Percentiles rank a stretch among this genome's conserved stretches.
Evolutionary conservation across 768 basidiomycete species (phyloP).

Genomic region (Coprinopsis sp.): DNA sequence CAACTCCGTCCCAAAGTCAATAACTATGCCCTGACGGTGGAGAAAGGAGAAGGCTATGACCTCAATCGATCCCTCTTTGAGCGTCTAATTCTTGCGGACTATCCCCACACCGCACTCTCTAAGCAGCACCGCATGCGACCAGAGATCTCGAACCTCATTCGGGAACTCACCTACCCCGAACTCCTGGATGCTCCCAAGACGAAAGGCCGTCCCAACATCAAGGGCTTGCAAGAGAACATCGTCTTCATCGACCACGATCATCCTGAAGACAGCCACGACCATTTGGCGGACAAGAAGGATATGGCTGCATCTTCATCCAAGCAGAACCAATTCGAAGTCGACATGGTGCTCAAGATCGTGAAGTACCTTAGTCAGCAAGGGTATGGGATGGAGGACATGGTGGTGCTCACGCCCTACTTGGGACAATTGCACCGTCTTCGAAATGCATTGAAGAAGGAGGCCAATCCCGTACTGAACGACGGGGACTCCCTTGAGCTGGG

Average conservation of each 20-base stretch:
- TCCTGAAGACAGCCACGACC: slow-evolving; percentile 44
- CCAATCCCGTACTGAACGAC: slow-evolving; percentile 60
- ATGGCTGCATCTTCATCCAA: slow-evolving; percentile 49
- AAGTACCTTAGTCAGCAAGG: slow-evolving; percentile 66
- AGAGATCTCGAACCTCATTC: slow-evolving; percentile 60
- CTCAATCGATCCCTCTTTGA: slow-evolving; percentile 68
- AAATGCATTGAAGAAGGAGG: slow-evolving; percentile 38
- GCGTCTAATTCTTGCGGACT: slow-evolving; percentile 57
- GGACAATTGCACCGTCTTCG: slow-evolving; percentile 57
- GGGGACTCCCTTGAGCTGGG: slow-evolving; percentile 56
- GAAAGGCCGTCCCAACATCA: slow-evolving; percentile 42
- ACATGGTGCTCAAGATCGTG: slow-evolving; percentile 64
- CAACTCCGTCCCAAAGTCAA: slow-evolving; percentile 73
- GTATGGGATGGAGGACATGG: slow-evolving; percentile 55
- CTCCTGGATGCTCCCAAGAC: slow-evolving; percentile 54
- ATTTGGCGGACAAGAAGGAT: slow-evolving; percentile 43
- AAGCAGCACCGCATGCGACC: slow-evolving; percentile 73
- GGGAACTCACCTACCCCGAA: slow-evolving; percentile 60
- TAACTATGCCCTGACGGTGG: slow-evolving; percentile 58
- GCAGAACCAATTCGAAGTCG: slow-evolving; percentile 53
- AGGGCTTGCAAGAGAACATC: slow-evolving; percentile 52
- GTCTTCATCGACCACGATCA: slow-evolving; percentile 56
- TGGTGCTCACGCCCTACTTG: slow-evolving; percentile 65
- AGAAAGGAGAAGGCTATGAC: slow-evolving; percentile 64
- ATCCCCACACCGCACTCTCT: slow-evolving; percentile 53